These are phyloP conservation scores for Linum tenue DNA, from an alignment of 345 rosid genomes.

Conservation along the genomic window DNA sequence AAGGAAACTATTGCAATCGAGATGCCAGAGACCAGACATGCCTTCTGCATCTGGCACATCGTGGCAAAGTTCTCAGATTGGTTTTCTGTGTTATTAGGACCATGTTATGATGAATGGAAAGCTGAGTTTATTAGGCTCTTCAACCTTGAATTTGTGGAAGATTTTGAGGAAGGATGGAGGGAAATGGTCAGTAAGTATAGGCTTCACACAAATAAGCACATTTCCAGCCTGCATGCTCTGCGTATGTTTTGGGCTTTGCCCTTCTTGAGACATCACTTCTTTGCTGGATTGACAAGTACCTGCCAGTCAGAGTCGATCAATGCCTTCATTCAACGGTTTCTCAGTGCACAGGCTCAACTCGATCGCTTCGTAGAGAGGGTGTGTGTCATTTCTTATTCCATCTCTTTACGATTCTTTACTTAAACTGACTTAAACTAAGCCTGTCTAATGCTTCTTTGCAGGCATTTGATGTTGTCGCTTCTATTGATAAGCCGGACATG, in stretches of 20 bases:
- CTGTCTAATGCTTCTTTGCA: slow-evolving; percentile 10
- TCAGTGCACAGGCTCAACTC: slow-evolving; percentile 35
- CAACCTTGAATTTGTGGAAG: slow-evolving; percentile 27
- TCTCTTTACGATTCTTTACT: slow-evolving; percentile 2
- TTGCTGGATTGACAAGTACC: slow-evolving; percentile 34
- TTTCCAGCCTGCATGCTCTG: slow-evolving; percentile 39
- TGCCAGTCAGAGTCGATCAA: slow-evolving; percentile 30
- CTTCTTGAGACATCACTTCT: slow-evolving; percentile 42
- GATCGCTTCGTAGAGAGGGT: slow-evolving; percentile 42
- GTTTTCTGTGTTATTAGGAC: slow-evolving; percentile 41
- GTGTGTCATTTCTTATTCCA: slow-evolving; percentile 1
- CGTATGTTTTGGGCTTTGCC: slow-evolving; percentile 50
- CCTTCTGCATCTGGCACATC: slow-evolving; percentile 46
- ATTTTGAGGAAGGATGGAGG: slow-evolving; percentile 48
- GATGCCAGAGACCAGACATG: slow-evolving; percentile 44
- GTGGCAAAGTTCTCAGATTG: slow-evolving; percentile 42
- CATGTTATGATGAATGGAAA: slow-evolving; percentile 45
- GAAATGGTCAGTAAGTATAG: slow-evolving; percentile 37
- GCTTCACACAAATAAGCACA: slow-evolving; percentile 40
- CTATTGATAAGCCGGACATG: slow-evolving; percentile 22
- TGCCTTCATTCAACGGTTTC: slow-evolving; percentile 33
- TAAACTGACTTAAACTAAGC: neutral
- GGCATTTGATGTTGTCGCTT: slow-evolving; percentile 39
- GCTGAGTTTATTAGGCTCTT: slow-evolving; percentile 39
- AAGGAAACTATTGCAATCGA: slow-evolving; percentile 43